phyloP scores from a whole-genome alignment of 208 protist species.

The Leishmania gerbilli region DNA sequence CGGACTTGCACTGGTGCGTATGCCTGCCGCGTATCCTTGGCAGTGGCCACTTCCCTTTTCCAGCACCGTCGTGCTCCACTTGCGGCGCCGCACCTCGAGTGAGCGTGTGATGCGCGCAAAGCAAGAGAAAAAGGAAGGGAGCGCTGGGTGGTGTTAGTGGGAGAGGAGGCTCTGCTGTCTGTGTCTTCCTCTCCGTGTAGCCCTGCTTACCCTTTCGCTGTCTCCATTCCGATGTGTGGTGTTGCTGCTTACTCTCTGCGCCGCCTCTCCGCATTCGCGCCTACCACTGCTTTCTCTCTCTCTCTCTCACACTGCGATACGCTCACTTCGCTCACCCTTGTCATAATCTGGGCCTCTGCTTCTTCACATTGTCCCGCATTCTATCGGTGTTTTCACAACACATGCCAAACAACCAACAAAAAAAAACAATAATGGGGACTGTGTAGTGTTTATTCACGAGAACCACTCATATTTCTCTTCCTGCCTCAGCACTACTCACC shows the following conservation, averaged over 20 bases:
- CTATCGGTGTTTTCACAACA: background rate
- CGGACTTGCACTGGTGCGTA: background rate
- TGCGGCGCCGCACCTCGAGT: background rate
- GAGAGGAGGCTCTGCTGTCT: background rate
- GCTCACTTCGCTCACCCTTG: background rate
- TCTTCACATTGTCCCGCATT: slow-evolving; percentile 15
- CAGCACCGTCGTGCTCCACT: background rate
- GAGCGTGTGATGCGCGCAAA: background rate
- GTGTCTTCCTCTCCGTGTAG: background rate
- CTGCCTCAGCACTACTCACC: background rate
- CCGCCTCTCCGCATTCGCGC: background rate
- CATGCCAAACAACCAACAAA: background rate
- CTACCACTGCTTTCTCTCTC: slow-evolving; percentile 8
- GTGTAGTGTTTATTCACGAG: background rate
- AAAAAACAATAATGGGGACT: background rate
- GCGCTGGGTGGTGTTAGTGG: background rate
- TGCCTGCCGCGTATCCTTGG: background rate
- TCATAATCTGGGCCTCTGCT: slow-evolving; percentile 18
- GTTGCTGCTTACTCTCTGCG: background rate
- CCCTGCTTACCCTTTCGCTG: slow-evolving; percentile 3
- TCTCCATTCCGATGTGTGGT: slow-evolving; percentile 9
- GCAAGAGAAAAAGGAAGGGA: slow-evolving; percentile 5
- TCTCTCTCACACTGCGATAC: background rate
- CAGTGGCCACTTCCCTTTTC: background rate
- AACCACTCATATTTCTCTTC: background rate